Base-by-base conservation (phyloP, 2,329 filamentous ascomycete genomes). In the Orbilia ellipsospora region DNA sequence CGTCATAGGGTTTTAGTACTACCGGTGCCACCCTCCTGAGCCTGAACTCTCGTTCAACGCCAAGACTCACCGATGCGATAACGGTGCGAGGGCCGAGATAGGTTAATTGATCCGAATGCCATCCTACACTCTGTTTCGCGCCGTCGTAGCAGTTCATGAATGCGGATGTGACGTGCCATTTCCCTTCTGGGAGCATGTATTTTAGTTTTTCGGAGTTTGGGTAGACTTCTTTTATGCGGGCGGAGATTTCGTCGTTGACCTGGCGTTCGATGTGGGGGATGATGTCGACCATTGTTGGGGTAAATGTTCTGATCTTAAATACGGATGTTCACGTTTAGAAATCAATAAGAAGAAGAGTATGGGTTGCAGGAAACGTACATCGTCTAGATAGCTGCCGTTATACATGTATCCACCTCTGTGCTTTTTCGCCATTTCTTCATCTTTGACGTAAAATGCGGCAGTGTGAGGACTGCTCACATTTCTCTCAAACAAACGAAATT, bases 121-220 rank as follows among this genome's bases (percentile, higher is more conserved):
- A 98, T 36, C 95, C 95, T 0, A 98, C 94, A 75, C 86, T 92
- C 83, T 98, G 89, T 10, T 89, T 85, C 0, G 89, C 90, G 0
- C 94, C 94, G 79, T 90, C 85, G 82, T 99, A 99, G 84, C 93
- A 96, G 82, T 99, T 99, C 15, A 96, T 94, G 80, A 97, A 94
- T 0, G 94, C 93, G 0, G 93, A 92, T 80, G 98, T 98, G 8
- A 94, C 92, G 7, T 85, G 84, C 94, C 94, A 98, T 0, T 86
- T 83, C 0, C 87, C 82, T 1, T 36, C 31, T 0, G 92, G 87
- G 0, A 90, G 91, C 80, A 97, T 94, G 78, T 92, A 89, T 78
- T 86, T 89, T 28, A 97, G 86, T 81, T 94, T 96, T 81, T 88
- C 85, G 12, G 89, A 88, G 16, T 84, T 84, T 0, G 91, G 90